Percentiles rank a stretch among this genome's conserved stretches.
Evolutionary conservation across 441 rosid genomes (phyloP).

Genomic region (Populus tomentosa): DNA sequence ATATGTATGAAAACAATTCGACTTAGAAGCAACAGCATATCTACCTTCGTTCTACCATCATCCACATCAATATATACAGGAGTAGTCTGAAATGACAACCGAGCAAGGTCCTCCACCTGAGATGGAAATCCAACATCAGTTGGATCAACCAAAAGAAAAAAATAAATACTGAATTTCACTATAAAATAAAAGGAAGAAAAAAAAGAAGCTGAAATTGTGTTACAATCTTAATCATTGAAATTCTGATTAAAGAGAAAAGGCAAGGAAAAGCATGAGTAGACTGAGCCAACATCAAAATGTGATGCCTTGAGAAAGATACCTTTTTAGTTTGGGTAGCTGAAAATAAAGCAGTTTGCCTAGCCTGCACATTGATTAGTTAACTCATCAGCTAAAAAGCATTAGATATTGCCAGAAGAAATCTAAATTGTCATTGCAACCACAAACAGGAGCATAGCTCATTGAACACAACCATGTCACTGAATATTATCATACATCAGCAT

Average conservation of each 20-base stretch:
- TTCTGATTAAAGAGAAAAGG: background rate
- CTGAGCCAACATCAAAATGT: background rate
- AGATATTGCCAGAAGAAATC: background rate
- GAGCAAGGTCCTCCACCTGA: constrained; percentile 96
- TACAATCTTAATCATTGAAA: background rate
- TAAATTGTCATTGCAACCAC: background rate
- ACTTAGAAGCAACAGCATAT: background rate
- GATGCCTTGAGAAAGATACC: constrained; percentile 37
- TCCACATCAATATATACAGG: constrained; percentile 88
- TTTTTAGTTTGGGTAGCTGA: constrained; percentile 89
- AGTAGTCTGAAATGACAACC: constrained; percentile 77
- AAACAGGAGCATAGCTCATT: background rate
- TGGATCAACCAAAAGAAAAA: background rate
- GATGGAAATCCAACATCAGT: constrained; percentile 5
- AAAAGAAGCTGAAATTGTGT: background rate
- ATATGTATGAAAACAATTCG: background rate
- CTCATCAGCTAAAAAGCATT: constrained; percentile 23
- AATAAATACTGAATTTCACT: background rate
- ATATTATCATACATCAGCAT: background rate
- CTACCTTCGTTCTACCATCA: constrained; percentile 89
- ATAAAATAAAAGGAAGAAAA: background rate
- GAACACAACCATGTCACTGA: background rate
- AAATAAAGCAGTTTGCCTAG: constrained; percentile 93
- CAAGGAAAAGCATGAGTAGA: background rate
- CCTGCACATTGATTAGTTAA: constrained; percentile 45